Evolutionary conservation across 495 filamentous ascomycete species (phyloP).

Genomic region (Parathielavia hyrcaniae): DNA sequence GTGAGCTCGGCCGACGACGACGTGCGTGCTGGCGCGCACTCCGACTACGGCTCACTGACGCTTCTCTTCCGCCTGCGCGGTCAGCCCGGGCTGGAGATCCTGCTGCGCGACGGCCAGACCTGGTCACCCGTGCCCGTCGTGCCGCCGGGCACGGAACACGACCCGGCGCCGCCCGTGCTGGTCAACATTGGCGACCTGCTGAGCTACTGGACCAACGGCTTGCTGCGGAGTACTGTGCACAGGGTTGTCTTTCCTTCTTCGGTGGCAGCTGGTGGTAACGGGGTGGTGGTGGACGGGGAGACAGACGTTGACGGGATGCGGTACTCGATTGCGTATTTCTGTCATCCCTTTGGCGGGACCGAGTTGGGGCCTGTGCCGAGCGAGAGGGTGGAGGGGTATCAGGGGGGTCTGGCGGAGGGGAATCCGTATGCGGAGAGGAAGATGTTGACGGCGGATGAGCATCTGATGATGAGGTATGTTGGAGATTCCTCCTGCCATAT

Average conservation of each 20-base stretch:
- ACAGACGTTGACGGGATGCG: conserved; percentile 46
- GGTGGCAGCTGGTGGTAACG: conserved; percentile 11
- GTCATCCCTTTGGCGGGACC: conserved; percentile 72
- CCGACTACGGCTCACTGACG: conserved; percentile 84
- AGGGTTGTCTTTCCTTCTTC: conserved; percentile 67
- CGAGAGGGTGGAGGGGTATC: conserved; percentile 35
- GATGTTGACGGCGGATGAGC: conserved; percentile 74
- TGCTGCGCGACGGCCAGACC: conserved; percentile 44
- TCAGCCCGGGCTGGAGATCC: conserved; percentile 83
- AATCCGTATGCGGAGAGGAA: conserved; percentile 45
- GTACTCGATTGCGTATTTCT: conserved; percentile 89
- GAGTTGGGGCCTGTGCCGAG: conserved; percentile 72
- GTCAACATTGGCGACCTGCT: conserved; percentile 92
- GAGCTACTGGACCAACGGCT: conserved; percentile 82
- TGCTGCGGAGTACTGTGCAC: conserved; percentile 81
- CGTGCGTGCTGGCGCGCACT: conserved; percentile 83
- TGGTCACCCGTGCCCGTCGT: conserved; percentile 61
- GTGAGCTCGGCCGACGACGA: conserved; percentile 58
- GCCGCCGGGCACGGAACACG: conserved; percentile 46
- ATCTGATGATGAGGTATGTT: conserved; percentile 56
- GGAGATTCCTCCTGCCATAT: conserved; percentile 21
- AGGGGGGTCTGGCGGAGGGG: conserved; percentile 28
- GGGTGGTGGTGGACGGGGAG: conserved; percentile 49
- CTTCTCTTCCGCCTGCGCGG: conserved; percentile 78
- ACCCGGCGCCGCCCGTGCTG: conserved; percentile 66